Conservation (phyloP, 768 basidiomycete species). For the Kwoniella sp. region DNA sequence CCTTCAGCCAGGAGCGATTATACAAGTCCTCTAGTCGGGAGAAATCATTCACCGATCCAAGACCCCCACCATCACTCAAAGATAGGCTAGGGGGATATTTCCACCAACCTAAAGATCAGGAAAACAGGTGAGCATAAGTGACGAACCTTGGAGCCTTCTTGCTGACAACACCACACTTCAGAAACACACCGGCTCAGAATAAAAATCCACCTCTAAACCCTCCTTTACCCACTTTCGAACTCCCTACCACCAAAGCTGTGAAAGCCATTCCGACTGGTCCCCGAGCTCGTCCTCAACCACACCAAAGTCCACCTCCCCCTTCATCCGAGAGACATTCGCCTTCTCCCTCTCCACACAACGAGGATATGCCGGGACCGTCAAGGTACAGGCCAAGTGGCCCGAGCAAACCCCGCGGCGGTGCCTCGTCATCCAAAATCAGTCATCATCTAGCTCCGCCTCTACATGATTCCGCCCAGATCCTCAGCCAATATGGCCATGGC, state of each 20-base stretch:
- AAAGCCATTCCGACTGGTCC: constrained; percentile 43
- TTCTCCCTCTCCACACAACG: too few species aligned
- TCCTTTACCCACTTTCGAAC: background rate
- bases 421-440: background rate
- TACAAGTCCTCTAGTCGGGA: too few species aligned
- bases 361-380: constrained; percentile 30
- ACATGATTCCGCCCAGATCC: constrained; percentile 33
- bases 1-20: too few species aligned
- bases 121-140: background rate
- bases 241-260: constrained; percentile 14
- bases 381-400: constrained; percentile 8
- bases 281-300: constrained; percentile 11
- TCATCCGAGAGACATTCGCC: background rate
- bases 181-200: background rate
- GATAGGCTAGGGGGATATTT: constrained; percentile 15
- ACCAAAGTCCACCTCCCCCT: constrained; percentile 12
- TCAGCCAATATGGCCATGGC: constrained; percentile 25
- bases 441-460: constrained; percentile 23
- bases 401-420: constrained; percentile 3
- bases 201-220: background rate
- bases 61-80: background rate
- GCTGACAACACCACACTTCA: background rate
- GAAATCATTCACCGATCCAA: too few species aligned
- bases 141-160: too few species aligned
- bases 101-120: background rate